Percentiles rank a stretch among this genome's conserved stretches.
Conservation (phyloP, 805 yeast genomes). For the Hanseniaspora guilliermondii region DNA sequence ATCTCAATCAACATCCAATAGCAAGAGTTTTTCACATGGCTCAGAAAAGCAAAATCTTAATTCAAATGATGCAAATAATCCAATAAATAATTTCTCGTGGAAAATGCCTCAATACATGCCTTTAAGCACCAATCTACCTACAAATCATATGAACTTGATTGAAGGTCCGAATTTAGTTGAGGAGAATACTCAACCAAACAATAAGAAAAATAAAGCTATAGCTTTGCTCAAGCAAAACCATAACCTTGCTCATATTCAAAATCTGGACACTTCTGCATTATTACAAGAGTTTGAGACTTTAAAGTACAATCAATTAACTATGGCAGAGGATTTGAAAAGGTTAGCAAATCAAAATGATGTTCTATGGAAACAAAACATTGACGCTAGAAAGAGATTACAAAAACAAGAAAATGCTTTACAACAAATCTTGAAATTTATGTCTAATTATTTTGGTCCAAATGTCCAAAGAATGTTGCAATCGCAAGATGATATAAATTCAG, state of each 20-base stretch:
- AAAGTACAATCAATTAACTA: slow-evolving; percentile 64
- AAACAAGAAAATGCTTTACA: slow-evolving; percentile 80
- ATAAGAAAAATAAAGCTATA: slow-evolving; percentile 19
- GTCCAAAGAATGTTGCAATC: slow-evolving; percentile 11
- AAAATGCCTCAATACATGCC: slow-evolving; percentile 12
- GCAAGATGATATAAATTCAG: neutral
- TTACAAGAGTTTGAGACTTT: slow-evolving; percentile 63
- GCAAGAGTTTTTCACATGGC: neutral
- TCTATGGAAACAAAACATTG: slow-evolving; percentile 79
- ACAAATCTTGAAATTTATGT: slow-evolving; percentile 73
- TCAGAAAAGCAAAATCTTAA: neutral
- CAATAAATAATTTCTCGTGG: slow-evolving; percentile 1
- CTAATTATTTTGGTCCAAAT: slow-evolving; percentile 32
- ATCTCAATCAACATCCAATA: slow-evolving; percentile 15
- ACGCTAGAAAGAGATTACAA: slow-evolving; percentile 73
- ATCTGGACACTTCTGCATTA: slow-evolving; percentile 27
- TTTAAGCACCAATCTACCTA: neutral
- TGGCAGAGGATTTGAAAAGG: slow-evolving; percentile 72
- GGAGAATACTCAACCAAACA: neutral
- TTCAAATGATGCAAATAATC: neutral
- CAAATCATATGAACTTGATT: slow-evolving; percentile 8
- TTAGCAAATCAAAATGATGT: slow-evolving; percentile 78
- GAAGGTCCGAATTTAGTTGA: neutral
- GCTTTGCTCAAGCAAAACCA: slow-evolving; percentile 14
- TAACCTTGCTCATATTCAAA: slow-evolving; percentile 1